phyloP scores from a whole-genome alignment of 805 yeast genomes.

The Torulaspora delbrueckii region DNA sequence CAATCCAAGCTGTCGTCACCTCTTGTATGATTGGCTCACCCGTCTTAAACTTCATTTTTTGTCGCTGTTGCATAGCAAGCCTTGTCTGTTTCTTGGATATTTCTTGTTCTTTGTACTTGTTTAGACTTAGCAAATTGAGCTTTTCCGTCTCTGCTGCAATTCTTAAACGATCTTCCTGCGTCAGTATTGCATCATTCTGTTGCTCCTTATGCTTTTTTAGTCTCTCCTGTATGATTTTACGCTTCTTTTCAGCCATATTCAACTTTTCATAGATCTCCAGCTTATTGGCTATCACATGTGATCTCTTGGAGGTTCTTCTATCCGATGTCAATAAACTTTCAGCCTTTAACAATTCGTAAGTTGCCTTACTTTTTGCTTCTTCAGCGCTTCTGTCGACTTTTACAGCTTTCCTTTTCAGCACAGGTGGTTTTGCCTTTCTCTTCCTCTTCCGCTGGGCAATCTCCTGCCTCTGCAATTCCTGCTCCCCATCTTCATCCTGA shows the following conservation, averaged over 20 bases:
- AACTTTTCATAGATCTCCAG: conserved; percentile 70
- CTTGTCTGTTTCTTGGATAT: conserved; percentile 72
- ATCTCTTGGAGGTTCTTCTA: conserved; percentile 72
- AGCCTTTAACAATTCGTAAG: conserved; percentile 40
- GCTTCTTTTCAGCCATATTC: conserved; percentile 60
- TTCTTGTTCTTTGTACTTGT: conserved; percentile 80
- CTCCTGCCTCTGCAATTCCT: conserved; percentile 47
- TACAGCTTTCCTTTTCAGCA: conserved; percentile 32
- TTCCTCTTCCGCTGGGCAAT: conserved; percentile 28
- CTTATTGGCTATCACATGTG: conserved; percentile 71
- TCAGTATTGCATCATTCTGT: conserved; percentile 36
- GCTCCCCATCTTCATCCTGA: conserved; percentile 57
- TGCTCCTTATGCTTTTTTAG: conserved; percentile 45
- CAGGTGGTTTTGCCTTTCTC: conserved; percentile 29
- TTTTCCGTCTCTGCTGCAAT: conserved; percentile 86
- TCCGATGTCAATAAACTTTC: conserved; percentile 47
- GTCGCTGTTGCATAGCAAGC: conserved; percentile 63
- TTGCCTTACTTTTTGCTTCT: conserved; percentile 12
- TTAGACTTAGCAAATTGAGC: conserved; percentile 65
- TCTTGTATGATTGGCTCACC: conserved; percentile 31
- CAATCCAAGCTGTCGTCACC: conserved; percentile 30
- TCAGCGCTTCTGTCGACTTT: conserved; percentile 33
- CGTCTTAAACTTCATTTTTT: conserved; percentile 54
- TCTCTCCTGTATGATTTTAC: conserved; percentile 41
- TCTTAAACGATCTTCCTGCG: conserved; percentile 45